phyloP scores from a whole-genome alignment of 108 stramenopile genomes.

The Skeletonema grethae region DNA sequence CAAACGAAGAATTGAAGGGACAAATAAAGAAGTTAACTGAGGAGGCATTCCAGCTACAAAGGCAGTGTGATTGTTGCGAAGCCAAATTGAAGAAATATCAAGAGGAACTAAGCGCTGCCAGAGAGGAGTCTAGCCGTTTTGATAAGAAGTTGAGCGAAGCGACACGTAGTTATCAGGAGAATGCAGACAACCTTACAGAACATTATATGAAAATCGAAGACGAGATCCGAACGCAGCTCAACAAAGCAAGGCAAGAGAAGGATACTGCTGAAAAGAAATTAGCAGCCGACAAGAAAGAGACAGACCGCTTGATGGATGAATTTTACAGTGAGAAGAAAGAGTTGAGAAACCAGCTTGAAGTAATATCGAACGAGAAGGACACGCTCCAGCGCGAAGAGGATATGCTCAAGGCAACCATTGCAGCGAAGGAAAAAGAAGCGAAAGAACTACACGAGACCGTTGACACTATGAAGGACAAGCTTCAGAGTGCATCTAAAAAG shows the following conservation, averaged over 20 bases:
- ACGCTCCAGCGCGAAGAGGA: neutral
- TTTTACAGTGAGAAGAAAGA: constrained; percentile 33
- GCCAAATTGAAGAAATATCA: constrained; percentile 12
- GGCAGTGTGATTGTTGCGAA: constrained; percentile 6
- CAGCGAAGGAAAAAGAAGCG: neutral
- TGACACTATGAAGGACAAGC: neutral
- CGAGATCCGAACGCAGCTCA: constrained; percentile 37
- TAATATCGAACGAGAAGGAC: constrained; percentile 3
- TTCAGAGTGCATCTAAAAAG: constrained; percentile 8
- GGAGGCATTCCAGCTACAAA: constrained; percentile 4
- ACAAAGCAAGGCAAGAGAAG: constrained; percentile 31
- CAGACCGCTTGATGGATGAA: constrained; percentile 26
- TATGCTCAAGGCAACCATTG: no score
- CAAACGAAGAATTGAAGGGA: neutral
- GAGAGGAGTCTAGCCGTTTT: neutral
- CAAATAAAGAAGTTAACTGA: constrained; percentile 3
- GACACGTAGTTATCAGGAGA: constrained; percentile 12
- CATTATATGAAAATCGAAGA: constrained; percentile 55
- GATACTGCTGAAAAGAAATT: constrained; percentile 25
- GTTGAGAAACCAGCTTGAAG: neutral
- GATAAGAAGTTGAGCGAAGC: constrained; percentile 14
- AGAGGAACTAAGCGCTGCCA: constrained; percentile 8
- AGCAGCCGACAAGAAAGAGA: constrained; percentile 14
- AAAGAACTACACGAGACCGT: neutral
- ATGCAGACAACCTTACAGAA: constrained; percentile 21